phyloP scores from a whole-genome alignment of 148 eudicot species.

The Spergularia marina region DNA sequence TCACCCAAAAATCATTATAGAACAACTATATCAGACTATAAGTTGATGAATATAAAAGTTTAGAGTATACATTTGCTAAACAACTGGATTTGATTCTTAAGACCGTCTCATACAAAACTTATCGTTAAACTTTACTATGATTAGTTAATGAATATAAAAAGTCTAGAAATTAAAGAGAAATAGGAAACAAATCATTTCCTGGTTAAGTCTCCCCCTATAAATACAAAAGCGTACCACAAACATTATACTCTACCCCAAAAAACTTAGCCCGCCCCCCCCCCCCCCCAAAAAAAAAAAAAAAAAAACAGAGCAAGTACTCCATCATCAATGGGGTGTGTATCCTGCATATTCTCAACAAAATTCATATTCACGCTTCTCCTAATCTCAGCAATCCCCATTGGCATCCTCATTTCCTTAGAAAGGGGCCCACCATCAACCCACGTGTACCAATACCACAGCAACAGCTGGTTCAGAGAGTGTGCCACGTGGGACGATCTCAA shows the following conservation, averaged over 20 bases:
- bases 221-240: conserved; percentile 18
- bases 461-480: conserved; percentile 64
- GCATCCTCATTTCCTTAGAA: conserved; percentile 57
- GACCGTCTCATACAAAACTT: too few relatives aligned
- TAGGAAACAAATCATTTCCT: not conserved
- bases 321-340: conserved; percentile 18
- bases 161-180: not conserved
- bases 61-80: too few relatives aligned
- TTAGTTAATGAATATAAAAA: too few relatives aligned
- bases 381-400: conserved; percentile 71
- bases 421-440: conserved; percentile 42
- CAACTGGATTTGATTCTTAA: too few relatives aligned
- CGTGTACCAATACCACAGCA: conserved; percentile 66
- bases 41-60: too few relatives aligned
- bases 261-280: not conserved
- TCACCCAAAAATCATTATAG: too few relatives aligned
- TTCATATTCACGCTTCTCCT: conserved; percentile 45
- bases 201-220: not conserved
- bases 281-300: not conserved
- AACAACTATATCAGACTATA: too few relatives aligned
- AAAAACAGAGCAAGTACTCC: not conserved
- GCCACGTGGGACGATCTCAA: conserved; percentile 70
- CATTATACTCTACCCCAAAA: not conserved
- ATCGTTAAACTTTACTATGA: not conserved
- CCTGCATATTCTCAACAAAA: conserved; percentile 46